Conservation (phyloP, 2,329 filamentous ascomycete genomes). For the Talaromyces sp. region DNA sequence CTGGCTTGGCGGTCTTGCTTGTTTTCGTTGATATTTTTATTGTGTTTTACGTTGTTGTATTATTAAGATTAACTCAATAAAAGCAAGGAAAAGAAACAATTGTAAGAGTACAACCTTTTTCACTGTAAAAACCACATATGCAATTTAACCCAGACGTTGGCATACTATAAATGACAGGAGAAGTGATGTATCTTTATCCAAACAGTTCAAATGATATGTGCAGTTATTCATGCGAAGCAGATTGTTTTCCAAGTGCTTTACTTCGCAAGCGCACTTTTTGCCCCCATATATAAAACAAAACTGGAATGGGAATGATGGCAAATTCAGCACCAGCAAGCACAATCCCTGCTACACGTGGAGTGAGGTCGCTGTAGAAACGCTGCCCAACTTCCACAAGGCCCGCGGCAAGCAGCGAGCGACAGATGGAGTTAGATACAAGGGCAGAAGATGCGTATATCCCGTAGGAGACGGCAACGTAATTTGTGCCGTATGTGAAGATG, state of each 20-base stretch:
- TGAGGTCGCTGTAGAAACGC: neutral
- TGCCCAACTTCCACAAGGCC: neutral
- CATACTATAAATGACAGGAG: neutral
- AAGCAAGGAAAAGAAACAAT: neutral
- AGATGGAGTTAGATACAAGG: conserved; percentile 65
- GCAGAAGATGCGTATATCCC: conserved; percentile 70
- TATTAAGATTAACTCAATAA: neutral
- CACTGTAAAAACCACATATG: neutral
- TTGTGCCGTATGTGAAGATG: conserved; percentile 70
- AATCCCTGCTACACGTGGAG: neutral
- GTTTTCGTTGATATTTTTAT: neutral
- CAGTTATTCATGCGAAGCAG: neutral
- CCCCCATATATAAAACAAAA: neutral
- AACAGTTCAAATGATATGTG: neutral
- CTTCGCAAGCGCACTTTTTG: neutral
- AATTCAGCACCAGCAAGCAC: neutral
- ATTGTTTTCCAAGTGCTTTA: neutral
- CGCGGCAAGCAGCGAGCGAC: neutral
- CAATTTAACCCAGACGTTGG: neutral
- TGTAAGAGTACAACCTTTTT: neutral
- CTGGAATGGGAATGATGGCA: neutral
- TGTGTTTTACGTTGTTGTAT: no score
- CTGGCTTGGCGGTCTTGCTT: neutral
- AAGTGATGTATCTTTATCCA: neutral
- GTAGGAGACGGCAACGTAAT: conserved; percentile 69